Evolutionary conservation across 2,329 filamentous ascomycete species (phyloP), one percentile per base, ranked within the genome.

Genomic region (Zymoseptoria crescenta): DNA sequence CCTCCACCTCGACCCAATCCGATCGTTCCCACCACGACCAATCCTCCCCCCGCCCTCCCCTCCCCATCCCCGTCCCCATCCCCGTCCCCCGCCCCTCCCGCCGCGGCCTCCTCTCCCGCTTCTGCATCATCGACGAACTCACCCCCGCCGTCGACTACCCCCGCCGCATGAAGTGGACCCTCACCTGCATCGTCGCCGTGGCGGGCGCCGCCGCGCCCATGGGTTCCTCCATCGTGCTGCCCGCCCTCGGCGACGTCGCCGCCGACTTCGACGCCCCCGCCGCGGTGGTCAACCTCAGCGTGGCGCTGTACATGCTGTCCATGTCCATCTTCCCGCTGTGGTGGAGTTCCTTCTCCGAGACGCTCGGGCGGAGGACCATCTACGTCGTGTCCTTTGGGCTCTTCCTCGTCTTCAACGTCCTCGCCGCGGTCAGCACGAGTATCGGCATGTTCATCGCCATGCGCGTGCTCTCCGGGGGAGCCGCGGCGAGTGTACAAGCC

Each of bases 261-360:
- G 68, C 69, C 3, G 84, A 88, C 21, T 78, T 94, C 50, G 64
- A 86, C 64, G 80, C 85, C 10, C 81, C 82, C 0, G 74, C 83
- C 13, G 87, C 88, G 0, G 76, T 89, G 16, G 84, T 86, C 57
- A 95, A 94, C 72, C 70, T 94, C 59, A 87, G 87, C 0, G 83
- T 94, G 0, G 87, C 89, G 0, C 74, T 93, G 59, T 94, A 92
- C 72, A 91, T 94, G 88, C 78, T 94, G 4, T 78, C 83, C 66
- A 72, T 94, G 88, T 83, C 85, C 57, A 89, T 94, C 51, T 93
- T 91, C 65, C 90, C 90, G 0, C 79, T 95, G 0, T 94, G 89
- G 89, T 94, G 88, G 88, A 90, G 87, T 0, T 87, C 86, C 1
- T 91, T 94, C 68, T 90, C 87, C 8, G 90, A 94, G 66, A 75